Evolutionary conservation across 2,329 filamentous ascomycete species (phyloP).

Genomic region (Lachnellula arida): DNA sequence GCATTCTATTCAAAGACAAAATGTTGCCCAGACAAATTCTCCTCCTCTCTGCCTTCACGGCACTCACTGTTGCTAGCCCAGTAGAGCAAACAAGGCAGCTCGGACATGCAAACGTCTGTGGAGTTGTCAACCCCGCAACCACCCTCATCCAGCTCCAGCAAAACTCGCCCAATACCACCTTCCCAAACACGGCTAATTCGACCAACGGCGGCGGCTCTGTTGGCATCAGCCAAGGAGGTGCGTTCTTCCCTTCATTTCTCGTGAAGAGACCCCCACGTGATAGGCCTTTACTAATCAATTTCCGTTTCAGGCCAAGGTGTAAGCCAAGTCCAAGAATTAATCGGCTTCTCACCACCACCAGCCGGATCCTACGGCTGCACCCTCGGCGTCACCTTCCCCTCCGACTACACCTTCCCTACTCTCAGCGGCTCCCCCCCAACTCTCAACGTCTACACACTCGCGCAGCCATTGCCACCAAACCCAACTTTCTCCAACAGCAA

Average conservation of each 20-base stretch:
- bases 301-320: not conserved
- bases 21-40: not conserved
- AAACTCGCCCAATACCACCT: not conserved
- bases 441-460: conserved; percentile 4
- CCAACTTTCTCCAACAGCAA: too few relatives aligned
- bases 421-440: not conserved
- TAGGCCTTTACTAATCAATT: not conserved
- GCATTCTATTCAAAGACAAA: not conserved
- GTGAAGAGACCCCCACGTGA: too few relatives aligned
- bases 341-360: not conserved
- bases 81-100: not conserved
- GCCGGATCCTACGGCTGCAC: not conserved
- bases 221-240: not conserved
- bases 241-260: not conserved
- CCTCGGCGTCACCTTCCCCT: not conserved
- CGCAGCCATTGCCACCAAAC: too few relatives aligned
- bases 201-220: not conserved
- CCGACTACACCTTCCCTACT: not conserved
- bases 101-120: not conserved
- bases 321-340: not conserved
- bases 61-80: not conserved
- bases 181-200: not conserved
- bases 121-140: not conserved
- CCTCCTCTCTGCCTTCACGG: not conserved
- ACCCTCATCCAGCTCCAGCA: not conserved